Evolutionary conservation across 179 eudicot species (phyloP), one percentile per base, ranked within the genome.

Genomic region (Sideroxylon spinosum): DNA sequence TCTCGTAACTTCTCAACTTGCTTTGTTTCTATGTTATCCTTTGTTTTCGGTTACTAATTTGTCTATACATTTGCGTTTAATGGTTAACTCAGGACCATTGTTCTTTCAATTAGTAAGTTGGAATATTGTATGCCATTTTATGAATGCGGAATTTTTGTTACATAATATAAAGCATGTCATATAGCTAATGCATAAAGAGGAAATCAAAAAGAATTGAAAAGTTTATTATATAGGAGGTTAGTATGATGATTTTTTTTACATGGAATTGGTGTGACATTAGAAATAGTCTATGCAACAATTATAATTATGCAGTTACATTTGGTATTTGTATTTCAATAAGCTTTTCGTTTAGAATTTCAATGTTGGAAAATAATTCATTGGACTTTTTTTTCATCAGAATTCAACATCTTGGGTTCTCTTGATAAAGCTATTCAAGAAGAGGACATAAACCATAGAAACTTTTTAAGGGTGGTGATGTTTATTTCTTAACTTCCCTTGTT

Each of bases 351-450:
- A 23, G 29, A 13, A 8, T 14, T 48, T 28, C n/a, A 3, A 12
- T 6, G 44, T 17, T 59, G 53, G 37, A 20, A 78, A 53, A 10
- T 9, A 32, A 11, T 48, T 68, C 29, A 7, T 14, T 44, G 14
- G 46, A 37, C 2, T 20, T 9, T 69, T 59, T 60, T 17, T n/a
- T 37, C 19, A 22, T 37, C 49, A 68, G 64, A 82, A 81, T 78
- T 74, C 84, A 28, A 78, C 79, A 20, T 37, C 78, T 28, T 75
- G 76, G 84, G 75, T 60, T 44, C 56, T 19, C 78, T 20, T n/a
- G n/a, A n/a, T n/a, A n/a, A n/a, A n/a, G n/a, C n/a, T n/a, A n/a
- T n/a, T n/a, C n/a, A n/a, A n/a, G n/a, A n/a, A n/a, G n/a, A n/a
- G n/a, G n/a, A n/a, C n/a, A n/a, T n/a, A n/a, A n/a, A n/a, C n/a